A percentile compares a stretch with the other conserved stretches of the same genome.
Conservation (phyloP, 768 basidiomycete genomes). For the Collybia sordida region DNA sequence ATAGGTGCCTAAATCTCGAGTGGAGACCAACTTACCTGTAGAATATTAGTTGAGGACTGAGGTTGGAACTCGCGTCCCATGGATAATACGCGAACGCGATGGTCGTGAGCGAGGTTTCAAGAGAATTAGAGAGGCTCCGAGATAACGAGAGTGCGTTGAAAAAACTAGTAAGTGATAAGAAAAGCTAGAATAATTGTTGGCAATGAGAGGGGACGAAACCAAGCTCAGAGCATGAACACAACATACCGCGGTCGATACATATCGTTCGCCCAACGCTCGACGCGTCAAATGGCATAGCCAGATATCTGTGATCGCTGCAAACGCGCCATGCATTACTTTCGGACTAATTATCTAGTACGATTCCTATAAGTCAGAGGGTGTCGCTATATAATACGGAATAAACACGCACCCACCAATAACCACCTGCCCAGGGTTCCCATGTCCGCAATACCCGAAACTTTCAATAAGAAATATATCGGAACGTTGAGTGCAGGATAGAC, state of each 20-base stretch:
- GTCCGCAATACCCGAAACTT: conserved; percentile 51
- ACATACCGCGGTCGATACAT: conserved; percentile 65
- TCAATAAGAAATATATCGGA: conserved; percentile 74
- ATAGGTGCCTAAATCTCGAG: neutral
- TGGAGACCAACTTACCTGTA: conserved; percentile 28
- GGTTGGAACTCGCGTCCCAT: conserved; percentile 48
- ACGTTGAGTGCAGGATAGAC: conserved; percentile 81
- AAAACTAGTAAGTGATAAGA: conserved; percentile 81
- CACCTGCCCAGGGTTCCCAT: conserved; percentile 32
- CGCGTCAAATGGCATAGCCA: conserved; percentile 64
- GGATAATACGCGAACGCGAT: conserved; percentile 79
- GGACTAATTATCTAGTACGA: conserved; percentile 68
- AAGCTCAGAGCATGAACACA: neutral
- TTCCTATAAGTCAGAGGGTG: conserved; percentile 1
- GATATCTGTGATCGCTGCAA: conserved; percentile 83
- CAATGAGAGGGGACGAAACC: neutral
- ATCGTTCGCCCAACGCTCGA: conserved; percentile 54
- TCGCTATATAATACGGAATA: neutral
- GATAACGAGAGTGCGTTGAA: conserved; percentile 86
- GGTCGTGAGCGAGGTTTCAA: conserved; percentile 85
- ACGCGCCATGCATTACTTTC: conserved; percentile 66
- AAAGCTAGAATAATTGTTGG: conserved; percentile 43
- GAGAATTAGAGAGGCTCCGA: conserved; percentile 88
- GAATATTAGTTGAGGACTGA: conserved; percentile 37
- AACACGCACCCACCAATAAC: conserved; percentile 60